Evolutionary conservation across 805 yeast genomes (phyloP), one percentile per base, ranked within the genome.

Genomic region (Ogataea wickerhamii): DNA sequence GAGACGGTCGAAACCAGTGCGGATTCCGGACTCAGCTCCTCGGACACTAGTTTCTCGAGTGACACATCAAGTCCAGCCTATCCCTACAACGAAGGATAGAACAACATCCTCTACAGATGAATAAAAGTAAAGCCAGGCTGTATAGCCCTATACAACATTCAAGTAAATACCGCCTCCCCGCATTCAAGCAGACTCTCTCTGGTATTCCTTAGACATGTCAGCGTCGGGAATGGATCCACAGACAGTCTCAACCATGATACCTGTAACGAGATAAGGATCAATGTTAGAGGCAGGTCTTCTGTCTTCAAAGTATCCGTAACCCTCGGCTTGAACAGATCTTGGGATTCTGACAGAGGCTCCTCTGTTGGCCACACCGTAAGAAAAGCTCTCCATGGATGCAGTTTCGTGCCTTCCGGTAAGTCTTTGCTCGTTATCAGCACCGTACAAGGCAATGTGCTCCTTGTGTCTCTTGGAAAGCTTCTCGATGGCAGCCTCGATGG

Each of bases 261-360:
- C 98, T 40, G 97, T 89, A 51, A 93, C 98, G 68, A 91, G 80
- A 75, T 93, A 93, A 54, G 98, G 98, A 70, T 93, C 98, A 59
- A 93, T 93, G 83, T 93, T 93, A 48, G 98, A 89, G 53, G 98
- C 98, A 43, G 98, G 98, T 76, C 98, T 87, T 78, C 98, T 87
- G 73, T 93, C 98, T 78, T 93, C 98, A 60, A 93, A 91, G 81
- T 93, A 93, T 45, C 98, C 98, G 71, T 70, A 87, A 45, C 97
- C 97, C 69, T 89, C 98, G 70, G 87, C 87, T 66, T 95, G 95
- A 55, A 93, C 98, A 31, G 96, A 82, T 76, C 98, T 84, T 72
- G 98, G 98, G 65, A 93, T 93, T 80, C 98, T 88, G 55, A 93
- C 80, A 18, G 97, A 89, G 45, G 96, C 96, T 73, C 98, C 98